phyloP scores from a whole-genome alignment of 768 basidiomycete genomes.

The Termitomyces sp. region DNA sequence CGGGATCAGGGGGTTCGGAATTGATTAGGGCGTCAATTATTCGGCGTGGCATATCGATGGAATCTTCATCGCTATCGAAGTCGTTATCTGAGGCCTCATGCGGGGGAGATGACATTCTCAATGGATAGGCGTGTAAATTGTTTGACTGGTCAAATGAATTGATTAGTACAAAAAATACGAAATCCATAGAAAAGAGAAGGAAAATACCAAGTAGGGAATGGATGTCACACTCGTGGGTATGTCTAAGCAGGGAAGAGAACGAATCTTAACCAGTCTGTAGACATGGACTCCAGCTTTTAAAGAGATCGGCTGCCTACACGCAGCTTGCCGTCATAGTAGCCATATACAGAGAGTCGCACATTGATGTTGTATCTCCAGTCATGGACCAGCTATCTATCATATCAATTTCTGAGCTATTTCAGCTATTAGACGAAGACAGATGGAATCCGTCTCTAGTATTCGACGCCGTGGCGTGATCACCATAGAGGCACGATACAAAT shows the following conservation, averaged over 20 bases:
- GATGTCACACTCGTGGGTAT: not conserved
- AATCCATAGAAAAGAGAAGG: not conserved
- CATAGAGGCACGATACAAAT: not conserved
- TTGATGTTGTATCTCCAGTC: not conserved
- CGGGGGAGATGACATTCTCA: slow-evolving; percentile 5
- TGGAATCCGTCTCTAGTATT: not conserved
- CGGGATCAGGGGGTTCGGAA: slow-evolving; percentile 6
- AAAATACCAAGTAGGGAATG: not conserved
- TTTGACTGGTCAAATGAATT: not conserved
- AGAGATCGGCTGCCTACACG: not conserved
- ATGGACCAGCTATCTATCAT: not conserved
- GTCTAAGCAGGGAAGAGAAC: not conserved
- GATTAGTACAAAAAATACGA: not conserved
- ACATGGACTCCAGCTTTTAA: not conserved
- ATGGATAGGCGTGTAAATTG: not conserved
- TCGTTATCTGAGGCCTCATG: slow-evolving; percentile 11
- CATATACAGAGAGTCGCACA: not conserved
- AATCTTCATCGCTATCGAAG: slow-evolving; percentile 20
- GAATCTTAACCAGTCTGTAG: not conserved
- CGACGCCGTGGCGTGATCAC: not conserved
- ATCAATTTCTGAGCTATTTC: not conserved
- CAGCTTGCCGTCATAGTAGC: not conserved
- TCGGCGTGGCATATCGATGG: not conserved
- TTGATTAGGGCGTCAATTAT: not conserved
- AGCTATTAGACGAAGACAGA: not conserved